phyloP scores from a whole-genome alignment of 176 grass and related monocot species.

The Ananas comosus region DNA sequence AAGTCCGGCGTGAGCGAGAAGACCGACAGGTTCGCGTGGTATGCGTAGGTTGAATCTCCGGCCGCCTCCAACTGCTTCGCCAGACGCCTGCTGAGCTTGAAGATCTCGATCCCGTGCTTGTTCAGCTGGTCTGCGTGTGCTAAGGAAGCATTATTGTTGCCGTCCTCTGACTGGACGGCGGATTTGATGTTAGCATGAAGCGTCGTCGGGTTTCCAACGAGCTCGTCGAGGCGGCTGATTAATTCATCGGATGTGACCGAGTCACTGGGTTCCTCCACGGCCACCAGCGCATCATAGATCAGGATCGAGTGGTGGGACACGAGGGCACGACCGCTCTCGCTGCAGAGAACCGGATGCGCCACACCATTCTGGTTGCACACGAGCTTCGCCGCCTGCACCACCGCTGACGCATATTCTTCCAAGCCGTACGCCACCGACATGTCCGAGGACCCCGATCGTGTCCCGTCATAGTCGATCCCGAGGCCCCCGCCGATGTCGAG shows the following conservation, averaged over 20 bases:
- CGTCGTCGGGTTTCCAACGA: background rate
- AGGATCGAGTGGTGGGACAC: background rate
- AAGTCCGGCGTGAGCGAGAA: slow-evolving; percentile 24
- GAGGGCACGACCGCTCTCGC: background rate
- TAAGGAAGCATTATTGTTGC: background rate
- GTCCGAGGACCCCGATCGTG: background rate
- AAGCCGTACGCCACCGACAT: background rate
- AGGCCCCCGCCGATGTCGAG: background rate
- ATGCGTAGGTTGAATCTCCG: background rate
- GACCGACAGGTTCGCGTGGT: slow-evolving; percentile 43
- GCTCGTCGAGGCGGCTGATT: background rate
- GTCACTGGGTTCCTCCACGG: background rate
- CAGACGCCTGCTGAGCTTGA: background rate
- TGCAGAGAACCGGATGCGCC: background rate
- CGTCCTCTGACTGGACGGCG: background rate
- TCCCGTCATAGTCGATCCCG: background rate
- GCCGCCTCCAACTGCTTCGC: background rate
- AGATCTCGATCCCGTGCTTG: background rate
- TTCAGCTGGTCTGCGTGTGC: background rate
- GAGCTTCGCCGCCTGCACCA: background rate
- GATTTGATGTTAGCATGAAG: background rate
- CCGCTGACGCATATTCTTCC: background rate
- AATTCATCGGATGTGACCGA: background rate
- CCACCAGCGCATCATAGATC: background rate
- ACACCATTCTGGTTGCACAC: background rate